Evolutionary conservation across 202 grass and related monocot genomes (phyloP).

Genomic region (Elaeis oleifera): DNA sequence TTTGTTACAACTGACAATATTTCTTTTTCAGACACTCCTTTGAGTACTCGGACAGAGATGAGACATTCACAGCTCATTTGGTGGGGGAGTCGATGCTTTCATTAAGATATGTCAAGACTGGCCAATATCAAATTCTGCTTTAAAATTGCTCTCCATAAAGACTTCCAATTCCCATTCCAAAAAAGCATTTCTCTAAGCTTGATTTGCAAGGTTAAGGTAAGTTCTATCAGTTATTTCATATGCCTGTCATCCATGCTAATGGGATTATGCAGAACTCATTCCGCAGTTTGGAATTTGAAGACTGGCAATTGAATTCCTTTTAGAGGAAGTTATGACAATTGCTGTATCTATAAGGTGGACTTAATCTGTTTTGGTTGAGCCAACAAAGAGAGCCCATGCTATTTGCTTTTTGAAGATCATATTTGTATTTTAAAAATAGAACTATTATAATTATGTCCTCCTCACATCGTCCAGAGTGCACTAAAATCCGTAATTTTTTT

Average conservation of each 20-base stretch:
- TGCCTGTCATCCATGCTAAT: background rate
- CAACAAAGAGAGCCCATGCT: too few species aligned
- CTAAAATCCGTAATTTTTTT: too few species aligned
- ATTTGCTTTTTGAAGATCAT: too few species aligned
- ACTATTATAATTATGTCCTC: too few species aligned
- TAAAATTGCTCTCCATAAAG: slow-evolving; percentile 57
- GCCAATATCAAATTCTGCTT: slow-evolving; percentile 52
- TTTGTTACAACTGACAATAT: background rate
- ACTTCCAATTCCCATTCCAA: slow-evolving; percentile 31
- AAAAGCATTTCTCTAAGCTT: slow-evolving; percentile 48
- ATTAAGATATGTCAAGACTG: slow-evolving; percentile 64
- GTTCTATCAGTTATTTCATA: background rate
- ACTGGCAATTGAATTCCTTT: too few species aligned
- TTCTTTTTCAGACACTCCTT: slow-evolving; percentile 70
- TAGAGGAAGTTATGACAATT: too few species aligned
- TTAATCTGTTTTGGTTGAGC: too few species aligned
- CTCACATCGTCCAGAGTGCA: too few species aligned
- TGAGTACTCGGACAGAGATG: slow-evolving; percentile 62
- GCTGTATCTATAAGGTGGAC: too few species aligned
- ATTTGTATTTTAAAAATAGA: too few species aligned
- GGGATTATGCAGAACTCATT: too few species aligned
- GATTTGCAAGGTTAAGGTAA: slow-evolving; percentile 66
- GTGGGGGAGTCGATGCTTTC: slow-evolving; percentile 71
- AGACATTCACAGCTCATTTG: slow-evolving; percentile 55
- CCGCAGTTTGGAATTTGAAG: too few species aligned